Base-by-base conservation (phyloP, 805 yeast species). In the Yarrowia sp. region DNA sequence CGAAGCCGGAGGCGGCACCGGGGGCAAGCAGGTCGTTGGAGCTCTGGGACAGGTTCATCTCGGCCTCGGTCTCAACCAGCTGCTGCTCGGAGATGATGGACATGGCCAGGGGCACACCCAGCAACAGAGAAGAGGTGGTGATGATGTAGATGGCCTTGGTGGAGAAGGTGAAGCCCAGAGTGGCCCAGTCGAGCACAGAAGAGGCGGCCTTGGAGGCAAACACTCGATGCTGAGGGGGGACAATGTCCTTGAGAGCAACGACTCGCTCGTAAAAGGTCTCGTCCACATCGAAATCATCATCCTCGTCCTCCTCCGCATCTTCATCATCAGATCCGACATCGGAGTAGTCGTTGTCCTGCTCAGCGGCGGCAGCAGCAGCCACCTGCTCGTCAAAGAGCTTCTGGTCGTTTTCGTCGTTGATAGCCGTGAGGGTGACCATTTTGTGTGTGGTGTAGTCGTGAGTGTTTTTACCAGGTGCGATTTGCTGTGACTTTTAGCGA, bases 81-180 rank as follows among this genome's bases (percentile, higher is more conserved):
- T 93, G 98, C 75, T 92, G 96, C 80, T 93, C 98, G 67, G 92
- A 86, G 35, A 95, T 82, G 71, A 95, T 89, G 63, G 97, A 88
- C 72, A 95, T 81, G 8, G 97, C 87, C 71, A 90, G 83, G 69
- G 99, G 99, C 53, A 92, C 96, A 75, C 97, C 98, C 71, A 95
- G 80, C 68, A 95, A 83, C 71, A 95, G 79, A 45, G 90, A 86
- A 45, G 95, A 84, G 11, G 98, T 87, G 11, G 97, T 86, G 65
- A 90, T 69, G 67, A 88, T 83, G 98, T 98, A 95, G 70, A 92
- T 81, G 43, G 89, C 79, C 70, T 83, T 83, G 67, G 97, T 97
- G 67, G 89, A 81, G 69, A 85, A 86, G 67, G 80, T 73, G 65
- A 86, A 78, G 39, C 84, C 81, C 43, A 84, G 77, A 47, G 80